These are phyloP conservation scores for Diaporthe citriasiana DNA, from an alignment of 2,329 filamentous ascomycete genomes.

Conservation along the genomic window DNA sequence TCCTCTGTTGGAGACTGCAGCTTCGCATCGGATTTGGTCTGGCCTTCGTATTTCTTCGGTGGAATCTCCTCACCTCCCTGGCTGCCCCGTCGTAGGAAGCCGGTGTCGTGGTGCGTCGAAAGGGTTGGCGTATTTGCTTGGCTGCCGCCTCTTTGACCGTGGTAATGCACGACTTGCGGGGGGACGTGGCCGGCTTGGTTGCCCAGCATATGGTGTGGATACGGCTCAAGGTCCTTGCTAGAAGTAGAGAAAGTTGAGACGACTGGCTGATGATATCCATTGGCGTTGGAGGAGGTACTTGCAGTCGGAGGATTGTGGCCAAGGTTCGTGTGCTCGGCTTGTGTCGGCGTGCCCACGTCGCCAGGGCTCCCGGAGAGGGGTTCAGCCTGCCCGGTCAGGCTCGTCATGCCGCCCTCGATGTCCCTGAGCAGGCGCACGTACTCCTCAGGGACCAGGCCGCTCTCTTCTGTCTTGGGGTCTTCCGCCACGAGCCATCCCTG, in stretches of 20 bases:
- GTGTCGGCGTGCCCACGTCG: constrained; percentile 72
- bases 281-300: constrained; percentile 58
- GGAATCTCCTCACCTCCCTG: constrained; percentile 55
- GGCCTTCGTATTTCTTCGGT: constrained; percentile 56
- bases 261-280: constrained; percentile 78
- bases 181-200: constrained; percentile 73
- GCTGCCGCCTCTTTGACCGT: constrained; percentile 76
- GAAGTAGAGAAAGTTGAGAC: constrained; percentile 80
- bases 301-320: constrained; percentile 62
- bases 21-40: constrained; percentile 57
- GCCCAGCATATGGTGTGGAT: constrained; percentile 75
- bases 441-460: constrained; percentile 94
- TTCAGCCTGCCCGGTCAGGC: constrained; percentile 72
- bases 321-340: constrained; percentile 67
- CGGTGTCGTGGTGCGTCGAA: constrained; percentile 64
- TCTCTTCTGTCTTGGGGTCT: constrained; percentile 94
- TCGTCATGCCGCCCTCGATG: constrained; percentile 90
- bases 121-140: constrained; percentile 75
- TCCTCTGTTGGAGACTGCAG: constrained; percentile 49
- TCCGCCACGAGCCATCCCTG: constrained; percentile 98
- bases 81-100: constrained; percentile 62
- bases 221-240: constrained; percentile 77
- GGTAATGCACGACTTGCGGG: constrained; percentile 77
- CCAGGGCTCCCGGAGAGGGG: constrained; percentile 68
- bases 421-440: constrained; percentile 94